phyloP scores from a whole-genome alignment of 164 flowering plant species.

The Protea cynaroides region DNA sequence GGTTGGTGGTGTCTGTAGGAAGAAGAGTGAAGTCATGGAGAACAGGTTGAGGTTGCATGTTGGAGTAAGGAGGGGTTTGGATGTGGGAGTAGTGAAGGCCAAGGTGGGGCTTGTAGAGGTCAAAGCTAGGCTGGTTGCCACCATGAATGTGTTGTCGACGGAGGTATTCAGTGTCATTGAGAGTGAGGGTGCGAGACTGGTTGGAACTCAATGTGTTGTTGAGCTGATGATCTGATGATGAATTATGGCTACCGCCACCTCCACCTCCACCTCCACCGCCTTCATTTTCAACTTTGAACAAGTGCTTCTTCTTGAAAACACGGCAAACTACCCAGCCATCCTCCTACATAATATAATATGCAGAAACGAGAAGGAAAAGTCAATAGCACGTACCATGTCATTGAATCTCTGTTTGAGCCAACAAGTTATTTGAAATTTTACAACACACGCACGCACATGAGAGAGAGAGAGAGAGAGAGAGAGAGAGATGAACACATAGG shows the following conservation, averaged over 20 bases:
- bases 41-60: constrained; percentile 32
- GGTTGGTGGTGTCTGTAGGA: constrained; percentile 8
- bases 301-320: constrained; percentile 87
- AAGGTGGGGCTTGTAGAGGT: constrained; percentile 15
- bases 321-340: constrained; percentile 97
- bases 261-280: too few species aligned
- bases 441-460: too few species aligned
- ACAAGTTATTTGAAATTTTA: too few species aligned
- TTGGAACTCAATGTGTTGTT: constrained; percentile 20
- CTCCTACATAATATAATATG: constrained; percentile 37
- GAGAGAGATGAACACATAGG: too few species aligned
- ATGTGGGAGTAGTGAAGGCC: constrained; percentile 39
- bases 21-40: constrained; percentile 26
- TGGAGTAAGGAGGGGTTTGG: constrained; percentile 26
- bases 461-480: too few species aligned
- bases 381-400: too few species aligned
- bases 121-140: constrained; percentile 20
- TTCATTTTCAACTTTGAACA: constrained; percentile 58
- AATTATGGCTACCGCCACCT: constrained; percentile 11
- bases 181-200: constrained; percentile 22
- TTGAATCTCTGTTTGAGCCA: too few species aligned
- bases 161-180: too few species aligned
- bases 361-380: too few species aligned
- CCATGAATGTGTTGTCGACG: constrained; percentile 15
- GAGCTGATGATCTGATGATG: constrained; percentile 12